A percentile compares a stretch with the other conserved stretches of the same genome.
phyloP scores from a whole-genome alignment of 768 basidiomycete genomes.

The Serendipita sp. region DNA sequence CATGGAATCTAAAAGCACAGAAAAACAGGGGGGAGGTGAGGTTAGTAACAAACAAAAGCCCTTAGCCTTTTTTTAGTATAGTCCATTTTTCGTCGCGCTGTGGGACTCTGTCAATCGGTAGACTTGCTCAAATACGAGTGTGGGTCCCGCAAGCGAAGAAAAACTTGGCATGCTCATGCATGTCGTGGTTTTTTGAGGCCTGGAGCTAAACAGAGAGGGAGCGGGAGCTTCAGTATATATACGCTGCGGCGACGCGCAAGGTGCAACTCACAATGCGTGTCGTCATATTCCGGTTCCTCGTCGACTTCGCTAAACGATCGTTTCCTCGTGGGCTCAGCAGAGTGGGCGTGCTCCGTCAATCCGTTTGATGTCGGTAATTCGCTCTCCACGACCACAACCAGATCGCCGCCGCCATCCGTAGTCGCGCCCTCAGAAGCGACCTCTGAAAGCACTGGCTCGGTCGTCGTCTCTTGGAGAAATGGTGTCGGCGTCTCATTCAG shows the following conservation, averaged over 20 bases:
- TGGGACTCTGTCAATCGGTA: not conserved
- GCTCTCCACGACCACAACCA: not conserved
- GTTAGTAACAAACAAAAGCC: no score
- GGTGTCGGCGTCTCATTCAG: not conserved
- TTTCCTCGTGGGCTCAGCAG: not conserved
- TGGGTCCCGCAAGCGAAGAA: not conserved
- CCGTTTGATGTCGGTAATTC: not conserved
- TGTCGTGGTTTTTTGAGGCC: slow-evolving; percentile 2
- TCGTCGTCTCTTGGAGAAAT: not conserved
- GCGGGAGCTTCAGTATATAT: not conserved
- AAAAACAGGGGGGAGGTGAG: no score
- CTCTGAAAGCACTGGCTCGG: no score
- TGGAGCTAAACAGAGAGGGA: not conserved
- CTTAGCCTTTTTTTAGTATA: no score
- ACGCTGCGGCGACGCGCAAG: not conserved
- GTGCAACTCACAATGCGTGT: not conserved
- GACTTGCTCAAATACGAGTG: not conserved
- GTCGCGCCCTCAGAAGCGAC: no score
- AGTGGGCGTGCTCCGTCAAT: not conserved
- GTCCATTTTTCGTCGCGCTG: not conserved
- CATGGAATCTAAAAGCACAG: no score
- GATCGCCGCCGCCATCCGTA: no score
- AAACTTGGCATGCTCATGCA: not conserved
- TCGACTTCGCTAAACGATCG: slow-evolving; percentile 4
- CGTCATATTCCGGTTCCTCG: not conserved